Evolutionary conservation across 139 green algal species (phyloP).

Genomic region (Chlorella vulgaris): DNA sequence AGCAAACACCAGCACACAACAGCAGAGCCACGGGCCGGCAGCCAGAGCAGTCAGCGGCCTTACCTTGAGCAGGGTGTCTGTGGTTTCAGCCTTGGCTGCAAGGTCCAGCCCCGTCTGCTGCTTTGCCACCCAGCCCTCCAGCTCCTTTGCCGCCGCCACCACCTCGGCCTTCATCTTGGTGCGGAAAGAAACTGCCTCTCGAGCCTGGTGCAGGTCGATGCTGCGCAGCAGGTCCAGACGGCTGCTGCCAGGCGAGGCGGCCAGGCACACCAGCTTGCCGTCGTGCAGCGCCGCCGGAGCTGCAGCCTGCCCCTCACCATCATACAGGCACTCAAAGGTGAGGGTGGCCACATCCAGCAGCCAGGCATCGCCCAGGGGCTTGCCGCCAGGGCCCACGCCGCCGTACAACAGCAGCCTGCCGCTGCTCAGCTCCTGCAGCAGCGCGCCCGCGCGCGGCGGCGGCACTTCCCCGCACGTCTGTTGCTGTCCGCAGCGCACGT

Average conservation of each 20-base stretch:
- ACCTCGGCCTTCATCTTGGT: constrained; percentile 58
- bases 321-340: constrained; percentile 66
- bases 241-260: constrained; percentile 57
- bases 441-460: not conserved
- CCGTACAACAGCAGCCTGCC: constrained; percentile 81
- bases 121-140: constrained; percentile 72
- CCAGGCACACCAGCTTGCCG: constrained; percentile 59
- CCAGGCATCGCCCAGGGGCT: constrained; percentile 76
- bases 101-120: constrained; percentile 75
- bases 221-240: constrained; percentile 69
- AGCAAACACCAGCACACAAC: too few relatives aligned
- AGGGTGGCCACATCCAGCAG: constrained; percentile 62
- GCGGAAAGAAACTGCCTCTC: constrained; percentile 58
- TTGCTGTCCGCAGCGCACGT: constrained; percentile 13
- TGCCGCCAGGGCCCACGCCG: constrained; percentile 59
- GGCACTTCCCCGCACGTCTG: not conserved
- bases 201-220: constrained; percentile 64
- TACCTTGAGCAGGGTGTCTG: constrained; percentile 70
- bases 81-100: constrained; percentile 57
- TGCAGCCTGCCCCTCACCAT: not conserved
- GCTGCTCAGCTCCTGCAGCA: constrained; percentile 40
- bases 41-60: too few relatives aligned
- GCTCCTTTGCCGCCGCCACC: constrained; percentile 29
- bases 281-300: constrained; percentile 8
- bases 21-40: too few relatives aligned